These are phyloP conservation scores for Lagenidium sp. DNA, from an alignment of 352 stramenopile species.

Conservation along the genomic window DNA sequence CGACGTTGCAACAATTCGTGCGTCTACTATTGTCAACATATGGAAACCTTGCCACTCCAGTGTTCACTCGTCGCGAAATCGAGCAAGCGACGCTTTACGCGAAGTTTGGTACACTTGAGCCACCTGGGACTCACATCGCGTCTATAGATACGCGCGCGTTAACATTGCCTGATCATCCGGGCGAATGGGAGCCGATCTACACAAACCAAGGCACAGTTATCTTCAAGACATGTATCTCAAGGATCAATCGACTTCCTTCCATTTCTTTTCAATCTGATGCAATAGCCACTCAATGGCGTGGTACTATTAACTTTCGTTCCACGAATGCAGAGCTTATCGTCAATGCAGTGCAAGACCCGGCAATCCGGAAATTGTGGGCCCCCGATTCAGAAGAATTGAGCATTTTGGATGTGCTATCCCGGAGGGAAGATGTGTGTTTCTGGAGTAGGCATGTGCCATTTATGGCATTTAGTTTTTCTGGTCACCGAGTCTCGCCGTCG, in stretches of 20 bases:
- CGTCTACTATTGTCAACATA: slow-evolving; percentile 16
- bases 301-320: slow-evolving; percentile 11
- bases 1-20: slow-evolving; percentile 19
- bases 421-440: slow-evolving; percentile 22
- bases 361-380: slow-evolving; percentile 11
- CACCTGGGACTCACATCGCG: too few relatives aligned
- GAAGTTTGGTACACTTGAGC: slow-evolving; percentile 13
- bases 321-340: slow-evolving; percentile 11
- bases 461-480: slow-evolving; percentile 15
- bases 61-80: slow-evolving; percentile 23
- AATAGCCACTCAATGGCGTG: slow-evolving; percentile 15
- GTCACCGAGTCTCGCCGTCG: slow-evolving; percentile 8
- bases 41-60: slow-evolving; percentile 18
- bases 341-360: slow-evolving; percentile 15
- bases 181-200: slow-evolving; percentile 2
- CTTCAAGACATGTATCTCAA: too few relatives aligned
- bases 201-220: too few relatives aligned
- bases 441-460: slow-evolving; percentile 27
- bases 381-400: slow-evolving; percentile 9
- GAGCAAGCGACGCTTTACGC: slow-evolving; percentile 22
- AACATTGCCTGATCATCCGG: slow-evolving; percentile 2
- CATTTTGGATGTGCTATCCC: slow-evolving; percentile 19
- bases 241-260: too few relatives aligned
- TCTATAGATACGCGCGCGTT: slow-evolving; percentile 8
- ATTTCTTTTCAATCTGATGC: slow-evolving; percentile 12